Evolutionary conservation across 805 yeast species (phyloP).

Genomic region (Ascoidea rubescens): DNA sequence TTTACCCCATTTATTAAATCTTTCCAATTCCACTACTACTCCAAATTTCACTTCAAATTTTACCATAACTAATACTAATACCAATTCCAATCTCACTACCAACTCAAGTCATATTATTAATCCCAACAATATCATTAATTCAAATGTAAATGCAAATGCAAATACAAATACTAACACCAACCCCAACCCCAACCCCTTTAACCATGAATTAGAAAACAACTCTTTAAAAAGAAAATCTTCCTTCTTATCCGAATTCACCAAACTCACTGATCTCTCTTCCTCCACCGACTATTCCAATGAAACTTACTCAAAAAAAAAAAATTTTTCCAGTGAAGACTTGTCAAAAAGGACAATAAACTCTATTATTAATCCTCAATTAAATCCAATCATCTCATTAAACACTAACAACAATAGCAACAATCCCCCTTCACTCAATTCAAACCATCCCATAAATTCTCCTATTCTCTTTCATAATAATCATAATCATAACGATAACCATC

Average conservation of each 20-base stretch:
- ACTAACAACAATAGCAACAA: constrained; percentile 11
- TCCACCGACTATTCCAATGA: neutral
- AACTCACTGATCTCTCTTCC: neutral
- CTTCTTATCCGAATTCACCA: neutral
- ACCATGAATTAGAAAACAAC: constrained; percentile 14
- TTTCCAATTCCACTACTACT: neutral
- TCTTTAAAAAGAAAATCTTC: constrained; percentile 9
- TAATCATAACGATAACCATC: neutral
- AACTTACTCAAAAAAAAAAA: neutral
- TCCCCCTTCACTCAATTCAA: constrained; percentile 1
- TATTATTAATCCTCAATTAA: neutral
- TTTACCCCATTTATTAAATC: too few relatives aligned
- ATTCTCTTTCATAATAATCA: too few relatives aligned
- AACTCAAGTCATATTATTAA: neutral
- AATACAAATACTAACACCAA: constrained; percentile 5
- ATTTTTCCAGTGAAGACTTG: neutral
- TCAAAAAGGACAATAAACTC: neutral
- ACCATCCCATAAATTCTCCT: neutral
- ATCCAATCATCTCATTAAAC: constrained; percentile 4
- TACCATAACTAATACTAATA: neutral
- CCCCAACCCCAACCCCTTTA: constrained; percentile 9
- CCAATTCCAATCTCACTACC: neutral
- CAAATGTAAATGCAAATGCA: neutral
- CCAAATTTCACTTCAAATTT: neutral
- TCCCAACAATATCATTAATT: neutral